Base-by-base conservation (phyloP, 2,329 filamentous ascomycete species). In the Talaromyces pinophilus region DNA sequence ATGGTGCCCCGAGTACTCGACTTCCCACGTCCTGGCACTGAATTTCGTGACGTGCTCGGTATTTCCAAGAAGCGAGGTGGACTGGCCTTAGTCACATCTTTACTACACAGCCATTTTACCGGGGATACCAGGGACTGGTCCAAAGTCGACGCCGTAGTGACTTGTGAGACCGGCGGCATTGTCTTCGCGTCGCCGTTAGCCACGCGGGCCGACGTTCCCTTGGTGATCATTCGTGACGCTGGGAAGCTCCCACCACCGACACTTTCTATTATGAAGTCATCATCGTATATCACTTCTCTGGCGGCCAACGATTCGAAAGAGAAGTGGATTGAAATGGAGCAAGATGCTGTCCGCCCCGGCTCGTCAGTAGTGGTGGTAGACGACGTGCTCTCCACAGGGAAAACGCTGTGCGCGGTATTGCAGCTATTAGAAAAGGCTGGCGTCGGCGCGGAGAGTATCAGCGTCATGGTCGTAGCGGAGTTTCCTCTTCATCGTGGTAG, bases 211-310 rank as follows among this genome's bases (percentile, higher is more conserved):
- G 65, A 77, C 46, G 40, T 82, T 10, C 83, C 80, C 1, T 71
- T 88, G 67, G 79, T 76, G 6, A 72, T 86, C 52, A 82, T 89
- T 65, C 85, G 87, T 46, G 77, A 85, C 71, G 82, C 81, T 10
- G 84, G 84, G 30, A 90, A 88, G 74, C 82, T 89, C 0, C 87
- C 87, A 0, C 83, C 84, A 7, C 87, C 86, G 0, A 84, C 77
- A 0, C 10, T 87, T 40, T 86, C 83, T 6, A 79, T 82, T 28
- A 10, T 7, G 48, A 88, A 84, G 72, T 35, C 71, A 1, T 35
- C 73, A 0, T 90, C 86, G 2, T 78, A 88, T 72, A 84, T 89
- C 48, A 87, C 35, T 5, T 50, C 59, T 13, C 17, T 50, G 15
- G 40, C 5, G 19, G 5, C 6, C 25, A 46, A 19, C 86, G 59